A percentile compares a stretch with the other conserved stretches of the same genome.
phyloP scores from a whole-genome alignment of 257 asterid species.

The Salvia rosmarinus region DNA sequence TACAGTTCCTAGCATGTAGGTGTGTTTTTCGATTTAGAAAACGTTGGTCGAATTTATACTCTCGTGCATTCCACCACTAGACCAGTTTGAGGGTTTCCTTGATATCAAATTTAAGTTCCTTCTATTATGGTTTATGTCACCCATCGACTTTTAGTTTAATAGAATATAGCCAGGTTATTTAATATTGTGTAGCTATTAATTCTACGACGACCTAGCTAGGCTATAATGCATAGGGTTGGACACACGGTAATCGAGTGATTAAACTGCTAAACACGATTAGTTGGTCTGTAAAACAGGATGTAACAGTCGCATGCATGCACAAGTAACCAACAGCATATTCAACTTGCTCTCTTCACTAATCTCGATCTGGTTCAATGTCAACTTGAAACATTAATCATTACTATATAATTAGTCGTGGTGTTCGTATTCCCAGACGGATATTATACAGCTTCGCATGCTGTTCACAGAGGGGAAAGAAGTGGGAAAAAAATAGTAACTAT shows the following conservation, averaged over 20 bases:
- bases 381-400: background rate
- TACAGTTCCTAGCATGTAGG: no score
- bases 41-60: no score
- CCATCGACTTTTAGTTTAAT: no score
- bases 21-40: no score
- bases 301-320: slow-evolving; percentile 20
- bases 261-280: background rate
- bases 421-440: background rate
- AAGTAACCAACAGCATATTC: background rate
- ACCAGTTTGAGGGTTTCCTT: background rate
- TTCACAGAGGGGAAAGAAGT: slow-evolving; percentile 23
- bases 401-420: background rate
- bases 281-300: background rate
- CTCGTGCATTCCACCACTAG: no score
- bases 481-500: background rate
- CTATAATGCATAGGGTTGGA: no score
- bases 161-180: no score
- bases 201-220: no score
- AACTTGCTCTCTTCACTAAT: background rate
- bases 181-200: no score
- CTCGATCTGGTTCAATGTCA: background rate
- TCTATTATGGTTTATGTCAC: no score
- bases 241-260: no score
- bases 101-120: background rate
- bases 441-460: slow-evolving; percentile 3